Conservation (phyloP, 768 basidiomycete species). For the Phaeotremella fagi region DNA sequence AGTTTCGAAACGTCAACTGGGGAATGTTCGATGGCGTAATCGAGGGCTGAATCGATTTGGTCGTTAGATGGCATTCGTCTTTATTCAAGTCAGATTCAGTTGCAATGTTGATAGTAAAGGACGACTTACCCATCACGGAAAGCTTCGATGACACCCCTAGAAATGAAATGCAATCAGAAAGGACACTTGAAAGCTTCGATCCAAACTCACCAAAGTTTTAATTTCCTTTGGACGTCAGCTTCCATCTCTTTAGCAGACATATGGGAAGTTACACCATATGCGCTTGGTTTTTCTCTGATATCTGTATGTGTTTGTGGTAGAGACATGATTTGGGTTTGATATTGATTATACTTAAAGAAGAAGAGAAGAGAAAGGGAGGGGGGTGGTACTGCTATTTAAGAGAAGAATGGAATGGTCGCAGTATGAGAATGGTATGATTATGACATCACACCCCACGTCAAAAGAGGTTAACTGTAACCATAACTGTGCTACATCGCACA, state of each 20-base stretch:
- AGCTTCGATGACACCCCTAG: conserved; percentile 75
- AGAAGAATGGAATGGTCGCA: too few species aligned
- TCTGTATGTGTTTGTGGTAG: conserved; percentile 26
- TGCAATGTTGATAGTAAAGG: too few species aligned
- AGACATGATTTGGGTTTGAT: conserved; percentile 3
- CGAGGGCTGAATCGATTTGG: conserved; percentile 70
- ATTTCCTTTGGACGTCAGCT: conserved; percentile 77
- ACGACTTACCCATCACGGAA: conserved; percentile 60
- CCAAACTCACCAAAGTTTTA: conserved; percentile 74
- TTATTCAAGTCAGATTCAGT: conserved; percentile 18
- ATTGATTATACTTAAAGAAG: background rate
- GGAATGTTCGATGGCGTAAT: conserved; percentile 60
- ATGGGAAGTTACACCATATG: conserved; percentile 64
- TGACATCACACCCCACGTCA: too few species aligned
- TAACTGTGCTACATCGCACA: too few species aligned
- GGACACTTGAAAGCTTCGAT: too few species aligned
- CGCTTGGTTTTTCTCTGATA: conserved; percentile 38
- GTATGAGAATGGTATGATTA: too few species aligned
- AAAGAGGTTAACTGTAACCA: too few species aligned
- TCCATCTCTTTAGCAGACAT: conserved; percentile 60
- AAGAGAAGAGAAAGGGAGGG: too few species aligned
- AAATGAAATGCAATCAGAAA: too few species aligned
- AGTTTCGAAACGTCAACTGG: conserved; percentile 64
- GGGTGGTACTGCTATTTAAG: too few species aligned
- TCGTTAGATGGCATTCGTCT: conserved; percentile 72